Evolutionary conservation across 2,329 filamentous ascomycete species (phyloP), one percentile per base, ranked within the genome.

Genomic region (Xylaria sp.): DNA sequence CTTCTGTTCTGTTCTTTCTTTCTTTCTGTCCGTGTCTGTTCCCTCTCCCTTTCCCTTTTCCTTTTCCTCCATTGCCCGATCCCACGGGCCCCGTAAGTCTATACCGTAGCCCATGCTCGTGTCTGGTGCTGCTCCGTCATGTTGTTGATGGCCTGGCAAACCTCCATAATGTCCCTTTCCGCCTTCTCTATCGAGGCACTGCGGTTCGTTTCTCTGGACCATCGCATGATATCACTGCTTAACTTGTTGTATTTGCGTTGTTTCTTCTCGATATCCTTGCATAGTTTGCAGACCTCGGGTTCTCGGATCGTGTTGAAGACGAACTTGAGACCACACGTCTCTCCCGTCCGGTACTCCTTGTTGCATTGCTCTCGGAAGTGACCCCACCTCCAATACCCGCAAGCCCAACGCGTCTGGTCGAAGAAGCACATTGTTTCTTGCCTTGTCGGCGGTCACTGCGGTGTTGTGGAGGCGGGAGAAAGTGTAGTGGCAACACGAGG

Each of bases 361-460:
- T 92, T 91, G 87, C 95, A 98, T 80, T 97, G 94, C 81, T 94
- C 89, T 74, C 92, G 90, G 85, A 98, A 98, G 83, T 91, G 92
- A 74, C 93, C 92, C 94, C 94, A 98, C 82, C 94, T 94, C 91
- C 92, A 97, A 87, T 94, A 95, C 78, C 92, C 92, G 84, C 95
- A 98, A 67, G 82, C 82, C 88, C 92, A 97, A 76, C 89, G 88
- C 81, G 91, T 94, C 82, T 95, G 92, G 78, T 98, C 94, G 86
- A 94, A 98, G 86, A 96, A 98, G 85, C 95, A 98, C 95, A 98
- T 97, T 75, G 79, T 74, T 55, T 52, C 48, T 15, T n/a, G 6
- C 57, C 66, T 55, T 46, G 58, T 55, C 23, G 34, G 32, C 34
- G 58, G 39, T 61, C 54, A 28, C 50, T 56, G 68, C 52, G 39